phyloP scores from a whole-genome alignment of 1,284 basidiomycete species.

The Rhodofomes roseus region DNA sequence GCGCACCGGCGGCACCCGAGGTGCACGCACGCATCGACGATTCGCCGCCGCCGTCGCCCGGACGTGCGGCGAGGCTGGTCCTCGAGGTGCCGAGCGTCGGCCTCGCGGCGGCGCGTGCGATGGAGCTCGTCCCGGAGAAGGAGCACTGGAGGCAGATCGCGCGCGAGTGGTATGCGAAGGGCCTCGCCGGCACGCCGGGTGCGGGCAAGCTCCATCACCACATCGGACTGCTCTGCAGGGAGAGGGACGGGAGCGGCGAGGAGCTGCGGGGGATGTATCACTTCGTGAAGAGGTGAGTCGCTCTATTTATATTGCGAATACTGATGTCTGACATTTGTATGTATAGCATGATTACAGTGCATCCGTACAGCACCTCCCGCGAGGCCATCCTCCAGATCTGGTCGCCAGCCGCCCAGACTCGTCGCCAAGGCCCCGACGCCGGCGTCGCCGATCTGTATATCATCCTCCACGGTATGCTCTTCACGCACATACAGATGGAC shows the following conservation, averaged over 20 bases:
- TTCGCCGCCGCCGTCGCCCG: slow-evolving; percentile 39
- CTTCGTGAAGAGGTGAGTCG: slow-evolving; percentile 85
- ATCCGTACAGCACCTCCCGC: slow-evolving; percentile 82
- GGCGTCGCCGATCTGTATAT: slow-evolving; percentile 82
- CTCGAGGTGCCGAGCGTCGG: slow-evolving; percentile 70
- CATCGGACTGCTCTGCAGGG: slow-evolving; percentile 84
- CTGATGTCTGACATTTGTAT: slow-evolving; percentile 9
- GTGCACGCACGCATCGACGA: slow-evolving; percentile 55
- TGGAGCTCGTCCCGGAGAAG: slow-evolving; percentile 89
- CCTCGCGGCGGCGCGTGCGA: slow-evolving; percentile 77
- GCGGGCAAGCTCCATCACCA: slow-evolving; percentile 93
- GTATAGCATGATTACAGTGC: slow-evolving; percentile 79
- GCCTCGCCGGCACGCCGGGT: slow-evolving; percentile 85
- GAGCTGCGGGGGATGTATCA: slow-evolving; percentile 90
- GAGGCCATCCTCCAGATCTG: slow-evolving; percentile 88
- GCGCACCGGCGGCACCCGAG: slow-evolving; percentile 23
- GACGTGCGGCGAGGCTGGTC: slow-evolving; percentile 9
- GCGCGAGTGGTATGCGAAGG: slow-evolving; percentile 89
- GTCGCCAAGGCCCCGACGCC: slow-evolving; percentile 74
- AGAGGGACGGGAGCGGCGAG: slow-evolving; percentile 82
- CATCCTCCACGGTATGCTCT: slow-evolving; percentile 91
- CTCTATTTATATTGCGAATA: background rate
- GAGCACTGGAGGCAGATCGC: slow-evolving; percentile 91
- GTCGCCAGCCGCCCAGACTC: slow-evolving; percentile 70
- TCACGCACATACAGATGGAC: slow-evolving; percentile 92